Evolutionary conservation across 768 basidiomycete species (phyloP).

Genomic region (Xanthoconium purpureum): DNA sequence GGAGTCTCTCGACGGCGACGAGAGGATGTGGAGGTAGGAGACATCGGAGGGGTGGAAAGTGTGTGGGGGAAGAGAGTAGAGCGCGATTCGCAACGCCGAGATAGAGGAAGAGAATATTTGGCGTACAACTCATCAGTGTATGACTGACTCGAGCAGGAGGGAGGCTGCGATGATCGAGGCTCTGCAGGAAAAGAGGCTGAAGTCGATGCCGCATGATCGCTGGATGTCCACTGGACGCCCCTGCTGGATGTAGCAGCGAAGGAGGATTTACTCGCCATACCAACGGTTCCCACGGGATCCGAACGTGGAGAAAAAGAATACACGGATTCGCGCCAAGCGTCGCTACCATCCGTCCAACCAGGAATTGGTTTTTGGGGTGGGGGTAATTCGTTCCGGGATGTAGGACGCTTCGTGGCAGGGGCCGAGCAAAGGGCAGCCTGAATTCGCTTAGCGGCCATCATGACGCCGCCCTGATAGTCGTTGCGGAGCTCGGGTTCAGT

Average conservation of each 20-base stretch:
- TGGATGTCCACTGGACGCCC: slow-evolving; percentile 49
- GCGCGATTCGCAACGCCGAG: slow-evolving; percentile 53
- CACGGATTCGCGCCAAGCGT: slow-evolving; percentile 64
- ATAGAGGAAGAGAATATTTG: slow-evolving; percentile 55
- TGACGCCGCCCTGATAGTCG: slow-evolving; percentile 57
- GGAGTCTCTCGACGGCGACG: slow-evolving; percentile 48
- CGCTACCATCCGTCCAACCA: slow-evolving; percentile 67
- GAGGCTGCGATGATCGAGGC: slow-evolving; percentile 22
- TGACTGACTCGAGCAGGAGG: slow-evolving; percentile 30
- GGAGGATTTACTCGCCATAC: slow-evolving; percentile 33
- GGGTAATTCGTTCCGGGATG: slow-evolving; percentile 30
- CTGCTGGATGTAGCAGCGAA: slow-evolving; percentile 51
- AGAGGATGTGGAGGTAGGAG: slow-evolving; percentile 34
- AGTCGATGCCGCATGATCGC: slow-evolving; percentile 23
- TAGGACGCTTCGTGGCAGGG: slow-evolving; percentile 37
- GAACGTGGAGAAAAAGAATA: slow-evolving; percentile 51
- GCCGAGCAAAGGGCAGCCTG: slow-evolving; percentile 43
- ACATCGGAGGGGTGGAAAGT: slow-evolving; percentile 36
- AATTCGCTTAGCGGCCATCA: slow-evolving; percentile 66
- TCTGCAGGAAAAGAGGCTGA: slow-evolving; percentile 26
- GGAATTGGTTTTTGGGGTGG: slow-evolving; percentile 46
- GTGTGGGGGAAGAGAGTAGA: slow-evolving; percentile 38
- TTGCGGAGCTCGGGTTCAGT: slow-evolving; percentile 33
- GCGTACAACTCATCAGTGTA: slow-evolving; percentile 47
- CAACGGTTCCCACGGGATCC: slow-evolving; percentile 31